These are phyloP conservation scores for Sporothrix brasiliensis DNA, from an alignment of 2,329 filamentous ascomycete species.

Conservation along the genomic window DNA sequence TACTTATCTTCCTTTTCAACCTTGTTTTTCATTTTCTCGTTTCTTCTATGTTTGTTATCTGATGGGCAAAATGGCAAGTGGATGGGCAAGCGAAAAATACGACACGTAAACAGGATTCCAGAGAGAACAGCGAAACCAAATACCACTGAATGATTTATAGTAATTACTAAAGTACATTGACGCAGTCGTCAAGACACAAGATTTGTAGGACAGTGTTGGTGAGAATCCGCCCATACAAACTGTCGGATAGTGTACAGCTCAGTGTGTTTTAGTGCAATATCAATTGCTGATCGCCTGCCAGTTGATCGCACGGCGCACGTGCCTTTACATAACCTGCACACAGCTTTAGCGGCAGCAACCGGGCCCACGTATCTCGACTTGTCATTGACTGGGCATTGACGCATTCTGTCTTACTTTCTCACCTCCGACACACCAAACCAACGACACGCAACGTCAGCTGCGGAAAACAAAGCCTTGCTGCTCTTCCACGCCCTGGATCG, in stretches of 20 bases:
- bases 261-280: background rate
- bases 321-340: slow-evolving; percentile 18
- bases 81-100: slow-evolving; percentile 11
- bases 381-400: background rate
- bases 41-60: slow-evolving; percentile 9
- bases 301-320: background rate
- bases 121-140: slow-evolving; percentile 18
- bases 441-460: too few species aligned
- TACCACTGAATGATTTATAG: slow-evolving; percentile 1
- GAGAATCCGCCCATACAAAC: background rate
- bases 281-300: background rate
- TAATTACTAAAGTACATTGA: background rate
- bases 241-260: too few species aligned
- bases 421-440: background rate
- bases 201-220: background rate
- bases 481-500: too few species aligned
- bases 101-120: slow-evolving; percentile 6
- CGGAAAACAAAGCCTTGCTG: too few species aligned
- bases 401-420: background rate
- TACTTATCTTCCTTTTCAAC: background rate
- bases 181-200: background rate
- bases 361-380: background rate
- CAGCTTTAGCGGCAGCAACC: background rate
- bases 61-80: slow-evolving; percentile 10
- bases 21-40: background rate